Conservation (phyloP, 2,329 filamentous ascomycete species). For the Cladophialophora exuberans region DNA sequence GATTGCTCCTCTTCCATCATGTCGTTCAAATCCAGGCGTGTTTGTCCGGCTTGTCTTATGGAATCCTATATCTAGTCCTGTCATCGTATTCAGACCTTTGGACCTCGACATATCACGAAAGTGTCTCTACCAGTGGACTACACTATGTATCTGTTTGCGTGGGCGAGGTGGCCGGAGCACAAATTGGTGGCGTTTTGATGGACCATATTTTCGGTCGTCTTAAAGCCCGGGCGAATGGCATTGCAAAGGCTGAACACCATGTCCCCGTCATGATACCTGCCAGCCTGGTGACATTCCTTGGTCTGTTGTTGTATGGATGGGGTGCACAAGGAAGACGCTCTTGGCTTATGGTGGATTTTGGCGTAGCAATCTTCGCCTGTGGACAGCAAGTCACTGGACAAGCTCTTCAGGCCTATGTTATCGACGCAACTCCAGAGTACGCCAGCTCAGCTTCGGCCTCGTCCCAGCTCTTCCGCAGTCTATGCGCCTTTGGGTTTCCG, state of each 20-base stretch:
- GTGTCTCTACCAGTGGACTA: slow-evolving; percentile 54
- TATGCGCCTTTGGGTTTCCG: slow-evolving; percentile 23
- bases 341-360: slow-evolving; percentile 36
- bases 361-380: slow-evolving; percentile 23
- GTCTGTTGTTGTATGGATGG: slow-evolving; percentile 37
- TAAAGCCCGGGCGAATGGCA: slow-evolving; percentile 1
- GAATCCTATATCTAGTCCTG: slow-evolving; percentile 59
- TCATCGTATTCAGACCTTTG: slow-evolving; percentile 61
- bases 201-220: slow-evolving; percentile 40
- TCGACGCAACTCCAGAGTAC: slow-evolving; percentile 16
- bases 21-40: slow-evolving; percentile 55
- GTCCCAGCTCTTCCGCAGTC: slow-evolving; percentile 7
- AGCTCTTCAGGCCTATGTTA: slow-evolving; percentile 20
- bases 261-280: slow-evolving; percentile 56
- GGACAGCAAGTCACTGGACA: slow-evolving; percentile 8
- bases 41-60: slow-evolving; percentile 46
- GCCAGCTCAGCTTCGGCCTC: slow-evolving; percentile 10
- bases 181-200: slow-evolving; percentile 46
- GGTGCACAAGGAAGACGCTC: slow-evolving; percentile 30
- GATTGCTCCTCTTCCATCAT: slow-evolving; percentile 55
- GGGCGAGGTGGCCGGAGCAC: slow-evolving; percentile 57
- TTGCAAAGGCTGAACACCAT: slow-evolving; percentile 54
- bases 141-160: slow-evolving; percentile 61
- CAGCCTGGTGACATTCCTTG: slow-evolving; percentile 46
- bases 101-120: slow-evolving; percentile 52